Conservation (phyloP, 2,329 filamentous ascomycete genomes). For the Leptographium wingfieldii region DNA sequence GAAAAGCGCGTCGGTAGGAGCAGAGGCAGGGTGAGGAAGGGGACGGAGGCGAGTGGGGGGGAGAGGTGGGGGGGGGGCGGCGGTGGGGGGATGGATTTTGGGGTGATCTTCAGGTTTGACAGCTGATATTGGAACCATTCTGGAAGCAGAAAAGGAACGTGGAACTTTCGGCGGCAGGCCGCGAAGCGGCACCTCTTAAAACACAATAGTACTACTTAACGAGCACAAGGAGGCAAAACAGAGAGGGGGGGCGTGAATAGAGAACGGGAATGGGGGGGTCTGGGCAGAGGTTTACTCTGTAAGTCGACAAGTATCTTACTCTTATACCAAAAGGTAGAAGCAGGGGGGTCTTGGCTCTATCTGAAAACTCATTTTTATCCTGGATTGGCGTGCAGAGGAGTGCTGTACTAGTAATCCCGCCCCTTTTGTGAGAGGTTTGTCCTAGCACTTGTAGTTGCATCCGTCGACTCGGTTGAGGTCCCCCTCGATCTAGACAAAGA, state of each 20-base stretch:
- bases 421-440: neutral
- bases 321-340: neutral
- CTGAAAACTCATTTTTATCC: neutral
- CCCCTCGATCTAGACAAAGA: neutral
- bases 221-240: neutral
- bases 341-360: neutral
- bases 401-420: neutral
- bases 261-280: neutral
- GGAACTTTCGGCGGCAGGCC: neutral
- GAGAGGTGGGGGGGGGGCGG: no score
- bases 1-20: no score
- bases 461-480: neutral
- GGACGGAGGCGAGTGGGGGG: no score
- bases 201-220: neutral
- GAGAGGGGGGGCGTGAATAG: neutral
- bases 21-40: no score
- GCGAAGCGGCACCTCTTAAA: neutral
- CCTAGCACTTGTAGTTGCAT: neutral
- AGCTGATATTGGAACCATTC: constrained; percentile 2
- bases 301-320: neutral
- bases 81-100: no score
- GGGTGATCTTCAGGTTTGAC: neutral
- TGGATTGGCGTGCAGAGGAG: neutral
- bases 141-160: constrained; percentile 1
- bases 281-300: neutral